Evolutionary conservation across 306 rosid genomes (phyloP), one percentile per base, ranked within the genome.

Genomic region (Delonix regia): DNA sequence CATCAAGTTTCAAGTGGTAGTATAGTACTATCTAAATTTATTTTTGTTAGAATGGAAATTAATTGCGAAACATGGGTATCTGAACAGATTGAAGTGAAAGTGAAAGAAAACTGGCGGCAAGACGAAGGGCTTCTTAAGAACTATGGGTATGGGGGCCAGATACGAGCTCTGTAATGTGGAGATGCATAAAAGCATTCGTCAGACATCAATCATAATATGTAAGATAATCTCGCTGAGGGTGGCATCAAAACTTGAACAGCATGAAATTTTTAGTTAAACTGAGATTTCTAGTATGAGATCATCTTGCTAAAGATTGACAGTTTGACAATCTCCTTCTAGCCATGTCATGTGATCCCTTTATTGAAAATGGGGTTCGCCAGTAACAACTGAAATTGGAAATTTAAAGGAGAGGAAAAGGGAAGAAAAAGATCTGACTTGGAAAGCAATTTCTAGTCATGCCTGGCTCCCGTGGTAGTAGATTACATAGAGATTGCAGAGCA

Each of bases 31-130:
- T 36, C 22, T 36, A 7, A 19, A 10, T 73, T 44, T 52, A 72
- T 11, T 41, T 48, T 56, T 30, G n/a, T 14, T 59, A 11, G 30
- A 33, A 41, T 27, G 78, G 78, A 69, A 57, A 53, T 16, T 73
- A 73, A 82, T 86, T 74, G 59, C 64, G 51, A 71, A 48, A 21
- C 21, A 12, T 69, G 70, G 69, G 36, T 86, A 47, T 80, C 78
- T 86, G 41, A 76, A 82, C 94, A 95, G 99, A 88, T 93, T 72
- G 94, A 90, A 82, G 98, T 95, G 81, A 95, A 95, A 81, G 89
- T 95, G 80, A 95, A 48, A 84, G 99, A 93, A 82, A 91, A 91
- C 75, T 93, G 99, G 98, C 86, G 96, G 78, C 96, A 93, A 88
- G 97, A 95, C 22, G 99, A 93, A 78, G 90, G 89, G 51, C 90